Percentiles rank a stretch among this genome's conserved stretches.
phyloP scores from a whole-genome alignment of 345 rosid genomes.

The thale cress (Arabidopsis thaliana) region DNA sequence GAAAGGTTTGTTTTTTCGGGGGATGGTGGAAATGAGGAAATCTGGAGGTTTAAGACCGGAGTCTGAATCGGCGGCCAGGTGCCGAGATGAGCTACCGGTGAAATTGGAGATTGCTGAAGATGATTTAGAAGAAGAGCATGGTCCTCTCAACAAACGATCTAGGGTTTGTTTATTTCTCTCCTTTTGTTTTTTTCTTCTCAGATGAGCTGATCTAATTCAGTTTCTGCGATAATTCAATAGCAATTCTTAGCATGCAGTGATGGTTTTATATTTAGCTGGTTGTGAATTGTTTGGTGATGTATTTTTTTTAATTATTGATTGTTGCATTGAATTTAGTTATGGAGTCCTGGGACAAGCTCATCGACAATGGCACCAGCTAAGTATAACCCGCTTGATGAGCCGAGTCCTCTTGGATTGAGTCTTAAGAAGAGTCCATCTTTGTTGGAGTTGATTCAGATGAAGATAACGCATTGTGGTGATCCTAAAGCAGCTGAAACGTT shows the following conservation, averaged over 20 bases:
- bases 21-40: constrained; percentile 85
- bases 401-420: constrained; percentile 90
- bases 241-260: not conserved
- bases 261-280: not conserved
- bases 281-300: not conserved
- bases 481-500: constrained; percentile 35
- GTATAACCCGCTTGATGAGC: constrained; percentile 90
- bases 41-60: constrained; percentile 61
- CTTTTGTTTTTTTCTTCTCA: constrained; percentile 48
- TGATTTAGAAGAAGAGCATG: constrained; percentile 69
- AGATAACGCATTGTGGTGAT: constrained; percentile 66
- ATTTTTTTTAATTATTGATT: not conserved
- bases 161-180: constrained; percentile 51
- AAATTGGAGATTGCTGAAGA: constrained; percentile 86
- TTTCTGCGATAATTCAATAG: not conserved
- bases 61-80: constrained; percentile 50
- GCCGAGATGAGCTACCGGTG: constrained; percentile 65
- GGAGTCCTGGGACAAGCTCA: constrained; percentile 68
- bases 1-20: constrained; percentile 17
- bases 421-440: constrained; percentile 96
- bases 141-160: constrained; percentile 75
- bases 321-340: constrained; percentile 45
- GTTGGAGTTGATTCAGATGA: constrained; percentile 93
- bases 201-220: constrained; percentile 38
- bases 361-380: constrained; percentile 58